Evolutionary conservation across 208 protist species (phyloP).

Genomic region (Trichomonas tenax): DNA sequence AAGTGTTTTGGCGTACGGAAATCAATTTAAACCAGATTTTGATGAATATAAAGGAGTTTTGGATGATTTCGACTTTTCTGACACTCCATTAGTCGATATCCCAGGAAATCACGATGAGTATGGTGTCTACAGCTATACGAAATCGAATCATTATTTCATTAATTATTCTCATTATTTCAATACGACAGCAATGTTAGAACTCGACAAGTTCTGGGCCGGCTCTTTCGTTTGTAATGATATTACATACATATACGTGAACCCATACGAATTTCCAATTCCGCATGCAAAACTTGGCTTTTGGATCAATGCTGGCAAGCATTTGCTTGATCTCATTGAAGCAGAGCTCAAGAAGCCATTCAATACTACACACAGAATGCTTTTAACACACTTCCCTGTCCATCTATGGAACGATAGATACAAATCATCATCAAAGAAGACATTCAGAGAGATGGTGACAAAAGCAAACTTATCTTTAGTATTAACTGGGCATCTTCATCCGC

Average conservation of each 20-base stretch:
- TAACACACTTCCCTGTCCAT: neutral
- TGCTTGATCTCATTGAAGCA: neutral
- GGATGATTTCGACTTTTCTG: neutral
- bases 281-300: neutral
- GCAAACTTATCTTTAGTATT: neutral
- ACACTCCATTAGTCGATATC: neutral
- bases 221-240: neutral
- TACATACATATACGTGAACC: neutral
- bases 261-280: neutral
- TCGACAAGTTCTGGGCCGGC: neutral
- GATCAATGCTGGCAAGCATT: neutral
- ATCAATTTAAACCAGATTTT: neutral
- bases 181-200: neutral
- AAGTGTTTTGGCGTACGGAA: neutral
- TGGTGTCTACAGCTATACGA: neutral
- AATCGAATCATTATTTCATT: neutral
- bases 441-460: neutral
- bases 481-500: neutral
- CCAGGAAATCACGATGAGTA: neutral
- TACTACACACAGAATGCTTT: neutral
- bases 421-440: neutral
- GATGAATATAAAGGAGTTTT: neutral
- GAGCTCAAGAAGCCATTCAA: neutral
- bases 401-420: neutral
- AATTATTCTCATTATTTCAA: neutral